Evolutionary conservation across 345 rosid genomes (phyloP).

Genomic region (Hypericum androsaemum): DNA sequence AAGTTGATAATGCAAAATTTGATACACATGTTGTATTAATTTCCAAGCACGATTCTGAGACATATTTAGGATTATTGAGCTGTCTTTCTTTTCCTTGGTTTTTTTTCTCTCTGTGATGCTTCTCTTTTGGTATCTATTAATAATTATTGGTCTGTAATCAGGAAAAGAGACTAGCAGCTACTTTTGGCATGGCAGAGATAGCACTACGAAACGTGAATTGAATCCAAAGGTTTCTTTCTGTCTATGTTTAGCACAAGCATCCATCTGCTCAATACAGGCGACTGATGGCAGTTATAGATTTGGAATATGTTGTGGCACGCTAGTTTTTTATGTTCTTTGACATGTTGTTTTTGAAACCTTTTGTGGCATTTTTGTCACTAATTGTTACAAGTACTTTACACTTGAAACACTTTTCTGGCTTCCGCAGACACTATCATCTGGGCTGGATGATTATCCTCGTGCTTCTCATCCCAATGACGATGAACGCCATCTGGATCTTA

Average conservation of each 20-base stretch:
- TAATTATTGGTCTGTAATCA: slow-evolving; percentile 15
- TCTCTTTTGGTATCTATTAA: not conserved
- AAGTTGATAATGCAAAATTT: no score
- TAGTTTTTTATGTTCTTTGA: no score
- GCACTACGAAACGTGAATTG: slow-evolving; percentile 41
- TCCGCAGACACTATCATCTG: slow-evolving; percentile 62
- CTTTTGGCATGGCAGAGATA: slow-evolving; percentile 93
- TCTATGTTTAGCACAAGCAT: no score
- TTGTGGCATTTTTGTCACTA: no score
- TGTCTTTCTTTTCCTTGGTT: not conserved
- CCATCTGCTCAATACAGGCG: no score
- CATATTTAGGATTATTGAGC: not conserved
- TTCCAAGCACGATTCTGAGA: no score
- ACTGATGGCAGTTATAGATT: no score
- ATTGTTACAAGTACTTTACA: no score
- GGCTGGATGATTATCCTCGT: slow-evolving; percentile 90
- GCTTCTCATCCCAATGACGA: slow-evolving; percentile 89
- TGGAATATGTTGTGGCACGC: slow-evolving; percentile 3
- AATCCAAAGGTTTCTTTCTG: slow-evolving; percentile 58
- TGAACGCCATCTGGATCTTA: slow-evolving; percentile 86
- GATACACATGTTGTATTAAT: no score
- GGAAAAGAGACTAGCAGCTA: slow-evolving; percentile 68
- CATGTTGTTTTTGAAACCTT: no score
- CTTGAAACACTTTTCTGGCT: slow-evolving; percentile 17
- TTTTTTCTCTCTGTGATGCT: not conserved